Evolutionary conservation across 352 stramenopile species (phyloP).

Genomic region (Nothophytophthora sp.): DNA sequence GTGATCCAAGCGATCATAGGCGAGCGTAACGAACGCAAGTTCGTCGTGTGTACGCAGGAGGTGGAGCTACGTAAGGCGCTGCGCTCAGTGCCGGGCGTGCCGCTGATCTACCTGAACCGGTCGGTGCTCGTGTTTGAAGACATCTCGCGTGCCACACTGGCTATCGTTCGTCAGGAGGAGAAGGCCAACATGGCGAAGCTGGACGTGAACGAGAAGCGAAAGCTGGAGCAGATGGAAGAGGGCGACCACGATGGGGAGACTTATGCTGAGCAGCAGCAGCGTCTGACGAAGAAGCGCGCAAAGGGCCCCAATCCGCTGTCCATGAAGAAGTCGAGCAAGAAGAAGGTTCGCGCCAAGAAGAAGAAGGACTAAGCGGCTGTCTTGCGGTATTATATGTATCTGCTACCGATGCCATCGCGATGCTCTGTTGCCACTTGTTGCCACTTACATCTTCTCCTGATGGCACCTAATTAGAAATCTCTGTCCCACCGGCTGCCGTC

Average conservation of each 20-base stretch:
- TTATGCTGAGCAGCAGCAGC: slow-evolving; percentile 18
- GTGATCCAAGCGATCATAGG: slow-evolving; percentile 57
- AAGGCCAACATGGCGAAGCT: slow-evolving; percentile 70
- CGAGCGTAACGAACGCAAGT: slow-evolving; percentile 82
- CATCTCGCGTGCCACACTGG: slow-evolving; percentile 73
- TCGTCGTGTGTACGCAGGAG: slow-evolving; percentile 84
- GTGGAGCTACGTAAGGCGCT: slow-evolving; percentile 81
- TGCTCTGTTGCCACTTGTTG: background rate
- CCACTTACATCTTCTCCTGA: slow-evolving; percentile 5
- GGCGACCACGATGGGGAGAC: background rate
- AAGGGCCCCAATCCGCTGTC: slow-evolving; percentile 80
- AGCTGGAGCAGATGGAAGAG: slow-evolving; percentile 56
- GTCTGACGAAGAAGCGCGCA: slow-evolving; percentile 54
- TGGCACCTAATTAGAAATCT: slow-evolving; percentile 68
- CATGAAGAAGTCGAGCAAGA: slow-evolving; percentile 73
- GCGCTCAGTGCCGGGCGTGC: slow-evolving; percentile 65
- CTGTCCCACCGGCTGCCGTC: slow-evolving; percentile 79
- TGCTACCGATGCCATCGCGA: no score
- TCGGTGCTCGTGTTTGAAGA: slow-evolving; percentile 89
- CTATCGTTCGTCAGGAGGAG: slow-evolving; percentile 81
- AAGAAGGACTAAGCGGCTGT: slow-evolving; percentile 41
- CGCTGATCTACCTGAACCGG: slow-evolving; percentile 87
- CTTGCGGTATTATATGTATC: slow-evolving; percentile 4
- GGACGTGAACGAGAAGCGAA: slow-evolving; percentile 76
- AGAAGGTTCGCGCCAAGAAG: slow-evolving; percentile 83